These are phyloP conservation scores for Pilaira anomala DNA, from an alignment of 192 early-diverging fungal species.

Conservation along the genomic window DNA sequence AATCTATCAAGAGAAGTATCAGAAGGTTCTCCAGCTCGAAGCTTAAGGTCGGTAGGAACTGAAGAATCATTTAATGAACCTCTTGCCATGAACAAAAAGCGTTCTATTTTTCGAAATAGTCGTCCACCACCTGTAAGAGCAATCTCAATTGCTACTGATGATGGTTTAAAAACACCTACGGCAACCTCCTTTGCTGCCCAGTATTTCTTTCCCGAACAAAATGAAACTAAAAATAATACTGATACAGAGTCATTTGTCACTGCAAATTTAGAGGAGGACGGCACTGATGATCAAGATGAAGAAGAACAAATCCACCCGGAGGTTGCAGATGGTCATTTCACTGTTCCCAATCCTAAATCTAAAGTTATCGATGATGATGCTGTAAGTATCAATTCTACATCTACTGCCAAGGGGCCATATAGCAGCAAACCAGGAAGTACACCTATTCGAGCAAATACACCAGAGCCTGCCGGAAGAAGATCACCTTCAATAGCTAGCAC, in stretches of 20 bases:
- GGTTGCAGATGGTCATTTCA: not conserved
- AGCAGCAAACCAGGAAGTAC: not conserved
- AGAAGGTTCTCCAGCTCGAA: not conserved
- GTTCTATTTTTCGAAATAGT: not conserved
- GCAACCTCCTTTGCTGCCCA: not conserved
- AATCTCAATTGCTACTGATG: not conserved
- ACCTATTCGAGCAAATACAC: no score
- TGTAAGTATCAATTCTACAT: not conserved
- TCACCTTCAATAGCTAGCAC: not conserved
- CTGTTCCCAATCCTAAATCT: not conserved
- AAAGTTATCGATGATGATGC: not conserved
- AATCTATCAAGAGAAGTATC: not conserved
- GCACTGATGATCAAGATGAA: not conserved
- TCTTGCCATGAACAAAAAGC: not conserved
- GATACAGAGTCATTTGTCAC: conserved; percentile 17
- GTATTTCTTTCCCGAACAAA: not conserved
- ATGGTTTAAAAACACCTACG: not conserved
- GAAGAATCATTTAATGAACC: conserved; percentile 16
- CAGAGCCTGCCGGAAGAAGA: not conserved
- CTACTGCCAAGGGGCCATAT: not conserved
- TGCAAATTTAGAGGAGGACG: not conserved
- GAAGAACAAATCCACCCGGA: not conserved
- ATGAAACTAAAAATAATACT: not conserved
- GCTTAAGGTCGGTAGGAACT: not conserved
- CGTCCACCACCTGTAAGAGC: not conserved